These are phyloP conservation scores for Paraleonurus japonicus DNA, from an alignment of 257 asterid species.

Conservation along the genomic window DNA sequence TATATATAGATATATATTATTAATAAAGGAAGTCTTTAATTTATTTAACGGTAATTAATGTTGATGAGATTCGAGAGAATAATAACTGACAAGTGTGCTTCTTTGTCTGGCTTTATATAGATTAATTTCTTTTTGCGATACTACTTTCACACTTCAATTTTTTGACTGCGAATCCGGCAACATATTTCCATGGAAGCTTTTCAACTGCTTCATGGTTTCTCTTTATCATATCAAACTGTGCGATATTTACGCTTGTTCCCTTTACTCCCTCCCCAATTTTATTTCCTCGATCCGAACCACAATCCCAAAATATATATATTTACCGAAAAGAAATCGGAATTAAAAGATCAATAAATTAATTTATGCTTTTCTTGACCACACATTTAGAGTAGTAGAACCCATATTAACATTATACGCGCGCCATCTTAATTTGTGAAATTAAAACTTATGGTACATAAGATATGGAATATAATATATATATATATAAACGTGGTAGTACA, in stretches of 20 bases:
- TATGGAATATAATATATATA: too few species aligned
- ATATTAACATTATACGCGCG: background rate
- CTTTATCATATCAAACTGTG: conserved; percentile 69
- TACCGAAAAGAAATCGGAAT: background rate
- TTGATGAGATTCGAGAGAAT: background rate
- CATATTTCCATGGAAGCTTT: conserved; percentile 74
- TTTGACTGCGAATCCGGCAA: conserved; percentile 54
- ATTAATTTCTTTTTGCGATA: conserved; percentile 15
- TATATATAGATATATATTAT: too few species aligned
- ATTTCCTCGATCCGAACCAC: conserved; percentile 27
- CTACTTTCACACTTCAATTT: conserved; percentile 16
- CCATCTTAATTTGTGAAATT: conserved; percentile 7
- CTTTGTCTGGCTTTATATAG: conserved; percentile 44
- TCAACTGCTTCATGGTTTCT: conserved; percentile 69
- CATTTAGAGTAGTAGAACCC: background rate
- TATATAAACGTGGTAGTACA: background rate
- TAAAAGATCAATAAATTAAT: background rate
- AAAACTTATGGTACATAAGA: background rate
- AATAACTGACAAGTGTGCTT: conserved; percentile 47
- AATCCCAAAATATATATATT: background rate
- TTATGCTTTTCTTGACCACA: background rate
- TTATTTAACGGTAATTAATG: too few species aligned
- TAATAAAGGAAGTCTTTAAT: too few species aligned
- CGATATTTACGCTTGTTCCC: conserved; percentile 50
- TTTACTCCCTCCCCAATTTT: conserved; percentile 1